Evolutionary conservation across 257 asterid species (phyloP), one percentile per base, ranked within the genome.

Genomic region (Handroanthus guayacan): DNA sequence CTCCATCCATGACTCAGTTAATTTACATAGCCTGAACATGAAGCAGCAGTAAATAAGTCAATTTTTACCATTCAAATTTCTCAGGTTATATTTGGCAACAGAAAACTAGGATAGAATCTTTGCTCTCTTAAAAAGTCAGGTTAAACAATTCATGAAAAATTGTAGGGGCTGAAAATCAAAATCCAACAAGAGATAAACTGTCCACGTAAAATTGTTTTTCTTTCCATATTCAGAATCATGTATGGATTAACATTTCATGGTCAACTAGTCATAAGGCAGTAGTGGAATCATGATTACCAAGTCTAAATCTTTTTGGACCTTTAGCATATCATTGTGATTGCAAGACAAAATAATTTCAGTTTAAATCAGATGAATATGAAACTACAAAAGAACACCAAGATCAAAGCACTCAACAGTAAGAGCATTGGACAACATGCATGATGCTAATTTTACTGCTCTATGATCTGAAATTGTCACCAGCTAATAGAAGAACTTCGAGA

Each of bases 1-100:
- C 71, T 95, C 97, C 99, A 92, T 92, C 99, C 98, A 95, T 51
- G 90, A 84, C 73, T 95, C 99, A 0, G 96, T 89, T 78, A 95
- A 84, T 77, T 82, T 89, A 80, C 97, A 95, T 66, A 95, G 92
- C 84, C 99, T 95, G 89, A 50, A 85, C 37, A 83, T 62, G 65
- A 71, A 82, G 76, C 71, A 79, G 78, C 70, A 50, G 41, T 65
- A 72, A 48, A 36, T 62, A 61, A 61, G 52, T 71, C 67, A 51
- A 72, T 25, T 18, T 17, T 41, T 54, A 17, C 62, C 71, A 39
- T 43, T 72, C 43, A 56, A 57, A 39, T 57, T 66, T 73, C 31
- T 58, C 52, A 69, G 14, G 62, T 66, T 25, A 75, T 17, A 34
- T 38, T 72, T 63, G 64, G 63, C 68, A 78, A 3, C 68, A 52